Percentiles rank a stretch among this genome's conserved stretches.
Conservation (phyloP, 2,329 filamentous ascomycete genomes). For the Zelopaecilomyces penicillatus region DNA sequence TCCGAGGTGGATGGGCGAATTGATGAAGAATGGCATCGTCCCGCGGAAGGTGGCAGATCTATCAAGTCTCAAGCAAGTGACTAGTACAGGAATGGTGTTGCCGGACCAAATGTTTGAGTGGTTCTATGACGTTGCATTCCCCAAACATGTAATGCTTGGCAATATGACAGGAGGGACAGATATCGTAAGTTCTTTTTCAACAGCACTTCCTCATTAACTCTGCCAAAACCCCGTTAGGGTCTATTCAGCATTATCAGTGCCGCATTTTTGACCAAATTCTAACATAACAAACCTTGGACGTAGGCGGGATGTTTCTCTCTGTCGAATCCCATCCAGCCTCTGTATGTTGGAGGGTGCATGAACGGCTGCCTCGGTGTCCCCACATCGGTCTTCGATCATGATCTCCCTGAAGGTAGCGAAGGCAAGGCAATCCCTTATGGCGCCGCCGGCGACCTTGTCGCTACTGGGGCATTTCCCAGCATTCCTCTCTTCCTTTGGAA, state of each 20-base stretch:
- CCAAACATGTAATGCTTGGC: slow-evolving; percentile 53
- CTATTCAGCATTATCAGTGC: not conserved
- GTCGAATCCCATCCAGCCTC: slow-evolving; percentile 60
- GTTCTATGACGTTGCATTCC: slow-evolving; percentile 67
- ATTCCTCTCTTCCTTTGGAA: slow-evolving; percentile 61
- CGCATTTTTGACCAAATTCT: not conserved
- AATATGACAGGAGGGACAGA: slow-evolving; percentile 77
- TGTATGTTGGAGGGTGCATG: slow-evolving; percentile 50
- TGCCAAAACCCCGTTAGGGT: too few species aligned
- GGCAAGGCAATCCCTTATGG: slow-evolving; percentile 45
- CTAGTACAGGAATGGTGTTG: slow-evolving; percentile 74
- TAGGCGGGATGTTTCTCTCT: slow-evolving; percentile 52
- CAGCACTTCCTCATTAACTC: too few species aligned
- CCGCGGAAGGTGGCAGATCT: slow-evolving; percentile 58
- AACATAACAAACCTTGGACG: not conserved
- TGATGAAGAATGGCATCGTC: slow-evolving; percentile 54
- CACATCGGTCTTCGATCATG: slow-evolving; percentile 54
- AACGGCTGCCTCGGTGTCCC: slow-evolving; percentile 41
- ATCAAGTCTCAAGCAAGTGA: slow-evolving; percentile 51
- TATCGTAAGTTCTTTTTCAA: slow-evolving; percentile 40
- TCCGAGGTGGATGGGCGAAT: slow-evolving; percentile 67
- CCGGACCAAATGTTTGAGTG: slow-evolving; percentile 71
- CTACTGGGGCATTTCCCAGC: slow-evolving; percentile 63
- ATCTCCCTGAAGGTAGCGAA: slow-evolving; percentile 38
- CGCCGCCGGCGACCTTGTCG: slow-evolving; percentile 66